phyloP scores from a whole-genome alignment of 805 yeast genomes.

The Cyberlindnera petersonii region DNA sequence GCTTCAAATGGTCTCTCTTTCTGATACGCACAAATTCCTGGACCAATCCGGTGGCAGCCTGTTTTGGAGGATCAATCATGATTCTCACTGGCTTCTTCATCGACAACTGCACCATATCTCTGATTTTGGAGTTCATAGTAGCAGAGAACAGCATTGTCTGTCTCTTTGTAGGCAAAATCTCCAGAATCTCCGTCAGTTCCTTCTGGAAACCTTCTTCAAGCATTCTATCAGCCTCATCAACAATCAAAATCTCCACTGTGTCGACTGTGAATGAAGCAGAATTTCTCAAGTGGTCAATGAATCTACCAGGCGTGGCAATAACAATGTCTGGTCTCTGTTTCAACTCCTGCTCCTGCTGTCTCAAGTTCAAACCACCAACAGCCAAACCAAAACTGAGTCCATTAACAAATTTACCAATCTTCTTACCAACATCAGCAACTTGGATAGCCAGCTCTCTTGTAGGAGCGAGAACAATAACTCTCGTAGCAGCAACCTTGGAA shows the following conservation, averaged over 20 bases:
- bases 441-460: constrained; percentile 98
- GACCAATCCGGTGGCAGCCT: constrained; percentile 83
- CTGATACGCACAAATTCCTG: constrained; percentile 96
- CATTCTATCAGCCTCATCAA: constrained; percentile 99
- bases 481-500: constrained; percentile 75
- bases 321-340: constrained; percentile 93
- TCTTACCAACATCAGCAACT: constrained; percentile 89
- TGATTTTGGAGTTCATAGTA: constrained; percentile 93
- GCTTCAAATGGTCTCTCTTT: constrained; percentile 78
- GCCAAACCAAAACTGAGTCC: constrained; percentile 88
- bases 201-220: constrained; percentile 98
- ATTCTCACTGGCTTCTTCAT: constrained; percentile 87
- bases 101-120: constrained; percentile 81
- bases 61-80: constrained; percentile 95
- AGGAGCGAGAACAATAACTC: constrained; percentile 89
- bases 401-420: constrained; percentile 70
- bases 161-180: constrained; percentile 82
- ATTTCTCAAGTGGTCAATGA: constrained; percentile 93
- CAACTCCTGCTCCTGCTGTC: constrained; percentile 94
- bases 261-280: constrained; percentile 92
- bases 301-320: constrained; percentile 97
- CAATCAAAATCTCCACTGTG: constrained; percentile 82
- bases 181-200: constrained; percentile 86
- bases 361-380: constrained; percentile 93
- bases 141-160: constrained; percentile 96